Base-by-base conservation (phyloP, 495 filamentous ascomycete species). In the Lentithecium fluviatile region DNA sequence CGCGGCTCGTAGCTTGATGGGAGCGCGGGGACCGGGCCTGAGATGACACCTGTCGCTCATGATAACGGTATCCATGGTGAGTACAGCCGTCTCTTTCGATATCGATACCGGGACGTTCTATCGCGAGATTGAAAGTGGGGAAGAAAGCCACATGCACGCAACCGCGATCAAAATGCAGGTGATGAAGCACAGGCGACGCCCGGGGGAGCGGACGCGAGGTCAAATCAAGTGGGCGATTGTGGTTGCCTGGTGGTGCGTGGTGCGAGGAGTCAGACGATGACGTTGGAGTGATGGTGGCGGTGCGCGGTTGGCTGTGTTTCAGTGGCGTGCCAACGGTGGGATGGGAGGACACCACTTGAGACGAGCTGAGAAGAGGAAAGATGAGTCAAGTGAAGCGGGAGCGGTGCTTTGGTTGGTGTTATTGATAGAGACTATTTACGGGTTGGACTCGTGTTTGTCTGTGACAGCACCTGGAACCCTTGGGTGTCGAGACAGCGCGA, bases 41-140 rank as follows among this genome's bases (percentile, higher is more conserved):
- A 46, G 10, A 6, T 40, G n/a, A 25, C 40, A 40, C 11, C 2
- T 37, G 45, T 37, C 37, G 15, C 25, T 21, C 40, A 29, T 15
- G 6, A 45, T 32, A 59, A 45, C 42, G 56, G 56, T 51, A 45
- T 50, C 51, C 34, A 11, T n/a, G n/a, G n/a, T n/a, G n/a, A n/a
- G n/a, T n/a, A n/a, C n/a, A n/a, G n/a, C n/a, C n/a, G n/a, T n/a
- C n/a, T n/a, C n/a, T n/a, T n/a, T n/a, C n/a, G n/a, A n/a, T n/a
- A n/a, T n/a, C n/a, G n/a, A n/a, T n/a, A n/a, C n/a, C n/a, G n/a
- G n/a, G n/a, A n/a, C n/a, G n/a, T n/a, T n/a, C n/a, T n/a, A n/a
- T n/a, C n/a, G n/a, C n/a, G n/a, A n/a, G n/a, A n/a, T 7, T 7
- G 36, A 43, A 20, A 46, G 36, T 12, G 25, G 49, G 11, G 49